Evolutionary conservation across 495 filamentous ascomycete genomes (phyloP), one percentile per base, ranked within the genome.

Genomic region (Tuber indicum): DNA sequence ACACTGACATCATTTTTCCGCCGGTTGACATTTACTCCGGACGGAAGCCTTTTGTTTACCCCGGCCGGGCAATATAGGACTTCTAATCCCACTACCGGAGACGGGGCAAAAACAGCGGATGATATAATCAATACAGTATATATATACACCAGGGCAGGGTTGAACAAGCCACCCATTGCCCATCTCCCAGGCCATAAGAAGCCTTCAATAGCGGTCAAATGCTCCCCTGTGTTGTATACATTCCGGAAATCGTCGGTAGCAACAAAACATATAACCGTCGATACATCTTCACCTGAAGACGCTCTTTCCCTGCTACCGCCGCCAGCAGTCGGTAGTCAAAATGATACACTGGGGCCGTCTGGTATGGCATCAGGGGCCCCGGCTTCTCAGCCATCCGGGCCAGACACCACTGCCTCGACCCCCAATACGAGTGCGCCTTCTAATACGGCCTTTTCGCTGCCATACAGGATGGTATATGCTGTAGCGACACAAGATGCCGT

Each of bases 141-240:
- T 85, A 93, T 99, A 71, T 99, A 99, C 83, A 98, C 95, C 0
- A 89, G 96, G 76, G 96, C 94, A 26, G 96, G 96, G 19, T 92
- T 99, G 81, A 98, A 97, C 84, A 98, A 95, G 83, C 94, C 96
- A 21, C 96, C 96, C 23, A 92, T 99, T 75, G 94, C 96, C n/a
- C 95, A 98, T 85, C 88, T 99, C 45, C 96, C 96, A 0, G 96
- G 96, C 2, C 95, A 98, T 81, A 99, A 98, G 87, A 99, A 99
- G 83, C 95, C 96, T 14, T 99, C 96, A 2, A 93, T 99, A 19
- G 96, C 93, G 6, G 93, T 99, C 70, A 91, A 92, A 83, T 99
- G 96, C 84, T 99, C 95, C 2, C 94, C 96, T 0, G 85, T 97
- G 3, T 90, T 91, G 79, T 99, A 98, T 84, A 93, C 91, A 8